Evolutionary conservation across 352 stramenopile species (phyloP).

Genomic region (Blastocystis sp.): DNA sequence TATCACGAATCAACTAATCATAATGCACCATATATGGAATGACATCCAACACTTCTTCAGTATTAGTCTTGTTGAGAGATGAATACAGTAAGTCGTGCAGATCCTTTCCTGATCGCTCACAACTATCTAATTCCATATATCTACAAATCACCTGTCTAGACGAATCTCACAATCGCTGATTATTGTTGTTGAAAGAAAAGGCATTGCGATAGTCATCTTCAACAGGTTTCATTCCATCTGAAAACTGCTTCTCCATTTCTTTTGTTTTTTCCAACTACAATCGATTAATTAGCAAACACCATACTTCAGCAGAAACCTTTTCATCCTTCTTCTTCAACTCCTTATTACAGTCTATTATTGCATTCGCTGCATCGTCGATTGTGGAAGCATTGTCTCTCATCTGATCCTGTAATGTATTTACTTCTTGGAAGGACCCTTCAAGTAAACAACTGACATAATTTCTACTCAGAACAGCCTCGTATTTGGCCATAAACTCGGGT

Average conservation of each 20-base stretch:
- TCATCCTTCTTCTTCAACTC: neutral
- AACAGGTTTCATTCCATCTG: neutral
- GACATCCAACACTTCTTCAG: slow-evolving; percentile 36
- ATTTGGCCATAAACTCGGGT: neutral
- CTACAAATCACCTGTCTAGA: neutral
- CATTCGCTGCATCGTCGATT: neutral
- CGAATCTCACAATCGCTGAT: neutral
- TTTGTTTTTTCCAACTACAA: neutral
- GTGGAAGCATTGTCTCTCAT: neutral
- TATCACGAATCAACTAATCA: slow-evolving; percentile 31
- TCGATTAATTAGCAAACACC: neutral
- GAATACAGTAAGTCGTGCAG: neutral
- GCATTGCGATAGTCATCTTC: slow-evolving; percentile 14
- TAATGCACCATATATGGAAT: neutral
- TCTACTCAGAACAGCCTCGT: neutral
- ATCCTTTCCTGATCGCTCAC: neutral
- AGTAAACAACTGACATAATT: neutral
- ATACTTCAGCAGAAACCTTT: neutral
- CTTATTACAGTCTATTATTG: neutral
- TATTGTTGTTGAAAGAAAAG: slow-evolving; percentile 13
- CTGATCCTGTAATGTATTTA: neutral
- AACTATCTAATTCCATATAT: neutral
- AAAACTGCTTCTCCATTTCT: neutral
- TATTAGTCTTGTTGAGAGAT: neutral
- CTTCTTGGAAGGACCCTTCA: neutral